These are phyloP conservation scores for Malassezia globosa DNA, from an alignment of 1,284 basidiomycete species.

Conservation along the genomic window DNA sequence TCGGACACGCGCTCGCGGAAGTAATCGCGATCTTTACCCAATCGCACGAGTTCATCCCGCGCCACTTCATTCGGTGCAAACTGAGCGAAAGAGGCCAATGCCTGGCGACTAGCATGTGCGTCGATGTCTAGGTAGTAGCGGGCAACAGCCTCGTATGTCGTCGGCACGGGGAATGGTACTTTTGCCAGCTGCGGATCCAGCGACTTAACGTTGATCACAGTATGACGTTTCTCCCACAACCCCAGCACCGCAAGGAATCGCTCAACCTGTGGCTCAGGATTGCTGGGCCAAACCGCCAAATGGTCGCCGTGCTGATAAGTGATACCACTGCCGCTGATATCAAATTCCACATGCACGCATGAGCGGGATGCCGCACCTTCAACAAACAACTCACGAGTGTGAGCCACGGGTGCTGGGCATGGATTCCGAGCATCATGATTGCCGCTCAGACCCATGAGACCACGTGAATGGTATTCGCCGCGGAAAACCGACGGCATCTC, in stretches of 20 bases:
- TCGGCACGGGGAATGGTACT: conserved; percentile 94
- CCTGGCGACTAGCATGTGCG: conserved; percentile 81
- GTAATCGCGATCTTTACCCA: conserved; percentile 76
- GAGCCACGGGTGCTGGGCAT: conserved; percentile 68
- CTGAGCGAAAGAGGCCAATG: conserved; percentile 72
- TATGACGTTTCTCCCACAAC: conserved; percentile 58
- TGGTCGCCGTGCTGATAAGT: conserved; percentile 99
- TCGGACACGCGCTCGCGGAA: conserved; percentile 65
- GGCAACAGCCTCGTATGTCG: conserved; percentile 84
- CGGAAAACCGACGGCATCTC: conserved; percentile 35
- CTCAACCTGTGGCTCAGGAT: conserved; percentile 81
- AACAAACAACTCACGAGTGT: conserved; percentile 73
- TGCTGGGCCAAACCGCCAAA: conserved; percentile 90
- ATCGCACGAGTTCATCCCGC: conserved; percentile 60
- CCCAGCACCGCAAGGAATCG: conserved; percentile 77
- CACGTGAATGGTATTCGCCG: conserved; percentile 55
- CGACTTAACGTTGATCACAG: conserved; percentile 74
- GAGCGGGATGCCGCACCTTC: conserved; percentile 62
- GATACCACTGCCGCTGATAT: conserved; percentile 85
- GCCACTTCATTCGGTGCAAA: conserved; percentile 75
- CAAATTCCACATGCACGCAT: conserved; percentile 89
- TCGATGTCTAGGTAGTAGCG: conserved; percentile 95
- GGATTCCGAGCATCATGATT: conserved; percentile 97
- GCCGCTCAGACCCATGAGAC: conserved; percentile 67
- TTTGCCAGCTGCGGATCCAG: conserved; percentile 95